Evolutionary conservation across 2,329 filamentous ascomycete genomes (phyloP), one percentile per base, ranked within the genome.

Genomic region (Cytospora mali): DNA sequence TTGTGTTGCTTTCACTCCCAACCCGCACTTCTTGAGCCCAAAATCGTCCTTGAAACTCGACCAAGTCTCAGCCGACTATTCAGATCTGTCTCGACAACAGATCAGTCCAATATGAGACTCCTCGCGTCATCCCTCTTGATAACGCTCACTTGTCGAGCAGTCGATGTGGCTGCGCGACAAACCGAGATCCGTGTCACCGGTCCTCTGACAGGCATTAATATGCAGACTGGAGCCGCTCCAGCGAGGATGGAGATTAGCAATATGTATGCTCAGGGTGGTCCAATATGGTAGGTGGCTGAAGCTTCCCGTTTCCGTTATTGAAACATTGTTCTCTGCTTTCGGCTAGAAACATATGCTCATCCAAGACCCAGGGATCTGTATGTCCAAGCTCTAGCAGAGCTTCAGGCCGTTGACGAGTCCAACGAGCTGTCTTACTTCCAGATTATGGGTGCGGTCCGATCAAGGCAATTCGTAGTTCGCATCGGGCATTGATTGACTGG

Each of bases 371-470:
- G 81, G 81, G 79, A 84, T 54, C 74, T 85, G 6, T 82, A 81
- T 66, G 74, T 85, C 27, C 77, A 76, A 48, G 78, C 80, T 14
- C 69, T 84, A 21, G 70, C 71, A 39, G 72, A 75, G 25, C 74
- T 84, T 66, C 77, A 83, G 61, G 72, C 73, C 3, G 71, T 70
- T 29, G 68, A 77, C 62, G 72, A 79, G 58, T 69, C 71, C 6
- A 76, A 84, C 42, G 73, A 75, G 53, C 66, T 75, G 61, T 85
- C 82, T 1, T 84, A 79, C 69, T 85, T 82, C 67, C 77, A 81
- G 60, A 71, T 85, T 62, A 71, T 74, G 55, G 82, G 82, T 80
- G 48, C 46, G 46, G 10, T 29, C 73, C 64, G 71, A 62, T 7
- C 29, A 16, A 50, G 49, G 25, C 42, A 16, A 42, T 35, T 29